A percentile compares a stretch with the other conserved stretches of the same genome.
These are phyloP conservation scores for Cercophora newfieldiana DNA, from an alignment of 495 filamentous ascomycete genomes.

Conservation along the genomic window DNA sequence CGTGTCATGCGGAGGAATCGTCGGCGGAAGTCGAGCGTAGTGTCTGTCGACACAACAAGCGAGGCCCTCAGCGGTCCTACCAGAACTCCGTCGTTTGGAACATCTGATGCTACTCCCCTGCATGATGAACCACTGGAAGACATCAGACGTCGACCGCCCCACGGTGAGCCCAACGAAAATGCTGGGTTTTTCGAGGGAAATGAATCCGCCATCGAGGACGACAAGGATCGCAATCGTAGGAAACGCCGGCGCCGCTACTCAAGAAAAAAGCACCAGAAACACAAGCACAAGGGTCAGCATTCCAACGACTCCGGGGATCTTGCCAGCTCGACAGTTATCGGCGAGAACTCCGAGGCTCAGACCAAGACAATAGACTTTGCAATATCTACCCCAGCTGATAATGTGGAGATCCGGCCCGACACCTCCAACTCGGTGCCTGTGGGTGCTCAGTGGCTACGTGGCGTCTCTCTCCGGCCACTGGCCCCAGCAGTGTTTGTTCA, in stretches of 20 bases:
- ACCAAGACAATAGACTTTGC: constrained; percentile 44
- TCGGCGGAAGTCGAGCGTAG: constrained; percentile 71
- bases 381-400: constrained; percentile 21
- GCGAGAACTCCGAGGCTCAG: constrained; percentile 29
- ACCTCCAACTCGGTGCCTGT: constrained; percentile 19
- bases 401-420: constrained; percentile 37
- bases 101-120: constrained; percentile 33
- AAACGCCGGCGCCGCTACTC: constrained; percentile 35
- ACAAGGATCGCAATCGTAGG: constrained; percentile 30
- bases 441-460: constrained; percentile 41
- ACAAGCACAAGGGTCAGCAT: constrained; percentile 28
- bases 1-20: constrained; percentile 62
- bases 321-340: constrained; percentile 33
- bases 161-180: constrained; percentile 7
- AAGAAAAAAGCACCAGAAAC: constrained; percentile 38
- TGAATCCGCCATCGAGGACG: constrained; percentile 45
- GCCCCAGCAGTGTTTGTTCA: constrained; percentile 48
- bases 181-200: constrained; percentile 18
- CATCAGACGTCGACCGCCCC: constrained; percentile 27
- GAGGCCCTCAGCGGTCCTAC: constrained; percentile 25
- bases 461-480: constrained; percentile 43
- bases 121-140: constrained; percentile 38
- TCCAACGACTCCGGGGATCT: constrained; percentile 26
- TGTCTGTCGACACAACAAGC: constrained; percentile 60
- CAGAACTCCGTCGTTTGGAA: constrained; percentile 40